Conservation (phyloP, 345 rosid genomes). For the Gossypium ekmanianum region DNA sequence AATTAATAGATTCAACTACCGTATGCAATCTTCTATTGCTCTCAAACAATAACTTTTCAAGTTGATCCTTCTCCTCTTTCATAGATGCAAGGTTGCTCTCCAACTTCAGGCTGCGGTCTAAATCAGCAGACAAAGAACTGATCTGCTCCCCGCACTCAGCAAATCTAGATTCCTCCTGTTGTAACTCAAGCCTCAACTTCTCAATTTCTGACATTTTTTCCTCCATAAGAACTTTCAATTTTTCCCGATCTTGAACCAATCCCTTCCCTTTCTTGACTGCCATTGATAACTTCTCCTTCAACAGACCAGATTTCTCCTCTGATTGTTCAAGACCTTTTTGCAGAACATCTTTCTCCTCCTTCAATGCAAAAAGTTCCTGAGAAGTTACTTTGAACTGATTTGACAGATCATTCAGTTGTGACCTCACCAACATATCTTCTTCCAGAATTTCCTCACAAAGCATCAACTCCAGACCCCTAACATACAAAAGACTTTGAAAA, state of each 20-base stretch:
- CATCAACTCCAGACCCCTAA: slow-evolving; percentile 50
- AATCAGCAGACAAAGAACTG: slow-evolving; percentile 42
- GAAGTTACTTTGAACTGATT: slow-evolving; percentile 39
- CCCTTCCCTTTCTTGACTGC: slow-evolving; percentile 96
- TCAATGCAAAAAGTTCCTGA: slow-evolving; percentile 45
- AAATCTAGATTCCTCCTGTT: slow-evolving; percentile 46
- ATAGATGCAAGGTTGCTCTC: slow-evolving; percentile 55
- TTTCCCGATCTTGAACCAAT: slow-evolving; percentile 77
- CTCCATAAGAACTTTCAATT: slow-evolving; percentile 54
- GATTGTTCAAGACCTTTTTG: slow-evolving; percentile 69
- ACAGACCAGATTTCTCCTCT: slow-evolving; percentile 71
- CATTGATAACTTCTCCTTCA: slow-evolving; percentile 80
- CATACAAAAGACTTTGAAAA: slow-evolving; percentile 65
- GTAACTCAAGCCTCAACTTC: slow-evolving; percentile 56
- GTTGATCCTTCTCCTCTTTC: slow-evolving; percentile 52
- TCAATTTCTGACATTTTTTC: slow-evolving; percentile 64
- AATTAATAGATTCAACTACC: slow-evolving; percentile 50
- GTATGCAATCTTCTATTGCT: slow-evolving; percentile 49
- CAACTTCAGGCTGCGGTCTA: slow-evolving; percentile 50
- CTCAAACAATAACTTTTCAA: slow-evolving; percentile 53
- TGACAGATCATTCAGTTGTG: slow-evolving; percentile 42
- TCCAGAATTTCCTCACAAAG: slow-evolving; percentile 58
- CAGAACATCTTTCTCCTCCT: slow-evolving; percentile 56
- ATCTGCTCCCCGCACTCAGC: slow-evolving; percentile 52
- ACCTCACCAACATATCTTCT: slow-evolving; percentile 49